phyloP scores from a whole-genome alignment of 441 rosid species.

The Jatropha multifida region DNA sequence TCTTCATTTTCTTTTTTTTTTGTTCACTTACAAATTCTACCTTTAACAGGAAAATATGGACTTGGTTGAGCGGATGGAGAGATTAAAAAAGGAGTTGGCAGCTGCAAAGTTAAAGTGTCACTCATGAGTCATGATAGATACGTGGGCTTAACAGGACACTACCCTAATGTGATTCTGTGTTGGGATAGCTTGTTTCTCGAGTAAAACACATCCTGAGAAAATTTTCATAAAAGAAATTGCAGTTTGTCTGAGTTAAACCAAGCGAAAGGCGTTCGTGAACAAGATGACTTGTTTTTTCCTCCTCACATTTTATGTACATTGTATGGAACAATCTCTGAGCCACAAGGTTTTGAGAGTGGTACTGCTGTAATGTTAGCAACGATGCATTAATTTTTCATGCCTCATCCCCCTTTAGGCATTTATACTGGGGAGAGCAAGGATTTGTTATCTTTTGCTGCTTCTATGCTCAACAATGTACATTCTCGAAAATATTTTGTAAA shows the following conservation, averaged over 20 bases:
- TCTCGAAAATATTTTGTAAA: not conserved
- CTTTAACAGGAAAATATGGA: slow-evolving; percentile 67
- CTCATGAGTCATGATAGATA: slow-evolving; percentile 22
- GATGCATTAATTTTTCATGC: not conserved
- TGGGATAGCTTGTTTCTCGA: slow-evolving; percentile 1
- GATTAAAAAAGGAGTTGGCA: slow-evolving; percentile 52
- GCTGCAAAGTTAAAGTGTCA: slow-evolving; percentile 53
- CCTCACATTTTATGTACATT: not conserved
- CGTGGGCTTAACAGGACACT: slow-evolving; percentile 9
- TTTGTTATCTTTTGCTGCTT: not conserved
- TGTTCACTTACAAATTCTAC: slow-evolving; percentile 7
- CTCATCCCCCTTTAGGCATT: slow-evolving; percentile 2
- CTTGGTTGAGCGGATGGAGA: slow-evolving; percentile 51
- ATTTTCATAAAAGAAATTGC: not conserved
- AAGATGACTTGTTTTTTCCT: not conserved
- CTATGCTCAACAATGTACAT: slow-evolving; percentile 9
- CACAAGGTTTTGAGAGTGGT: not conserved
- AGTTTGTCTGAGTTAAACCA: not conserved
- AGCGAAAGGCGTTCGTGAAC: not conserved
- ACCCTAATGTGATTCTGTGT: not conserved
- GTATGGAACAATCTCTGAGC: not conserved
- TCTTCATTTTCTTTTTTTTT: slow-evolving; percentile 8
- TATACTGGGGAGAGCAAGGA: not conserved
- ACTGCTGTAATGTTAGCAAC: not conserved
- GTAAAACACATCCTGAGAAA: not conserved